These are phyloP conservation scores for Fusarium drepaniforme DNA, from an alignment of 2,329 filamentous ascomycete species.

Conservation along the genomic window DNA sequence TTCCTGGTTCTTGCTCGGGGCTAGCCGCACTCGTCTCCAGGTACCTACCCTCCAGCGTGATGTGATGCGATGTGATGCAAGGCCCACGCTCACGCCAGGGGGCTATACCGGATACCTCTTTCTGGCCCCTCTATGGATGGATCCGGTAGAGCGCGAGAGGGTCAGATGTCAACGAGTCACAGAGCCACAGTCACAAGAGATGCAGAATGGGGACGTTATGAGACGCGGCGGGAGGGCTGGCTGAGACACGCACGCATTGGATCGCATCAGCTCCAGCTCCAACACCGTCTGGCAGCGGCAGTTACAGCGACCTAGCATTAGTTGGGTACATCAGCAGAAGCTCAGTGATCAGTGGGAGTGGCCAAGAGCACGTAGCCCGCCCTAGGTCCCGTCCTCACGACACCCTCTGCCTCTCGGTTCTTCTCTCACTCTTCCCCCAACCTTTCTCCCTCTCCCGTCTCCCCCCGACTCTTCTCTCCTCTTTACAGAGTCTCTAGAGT, in stretches of 20 bases:
- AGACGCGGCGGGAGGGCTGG: conserved; percentile 28
- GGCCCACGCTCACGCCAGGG: conserved; percentile 25
- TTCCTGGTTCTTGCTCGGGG: neutral
- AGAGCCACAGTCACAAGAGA: conserved; percentile 40
- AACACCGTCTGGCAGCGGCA: conserved; percentile 18
- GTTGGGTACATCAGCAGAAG: conserved; percentile 4
- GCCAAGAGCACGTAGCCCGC: conserved; percentile 7
- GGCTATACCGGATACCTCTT: conserved; percentile 16
- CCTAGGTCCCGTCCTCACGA: conserved; percentile 24
- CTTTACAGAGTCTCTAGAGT: conserved; percentile 27
- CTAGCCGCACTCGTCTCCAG: neutral
- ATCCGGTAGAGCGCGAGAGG: conserved; percentile 24
- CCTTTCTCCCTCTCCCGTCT: conserved; percentile 19
- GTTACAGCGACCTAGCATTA: conserved; percentile 12
- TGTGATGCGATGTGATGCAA: conserved; percentile 31
- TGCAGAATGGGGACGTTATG: conserved; percentile 27
- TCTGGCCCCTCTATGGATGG: conserved; percentile 16
- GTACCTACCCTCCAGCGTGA: conserved; percentile 20
- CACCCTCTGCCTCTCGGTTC: conserved; percentile 24
- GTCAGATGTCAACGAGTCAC: conserved; percentile 40
- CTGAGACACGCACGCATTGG: conserved; percentile 27
- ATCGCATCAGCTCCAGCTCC: conserved; percentile 9
- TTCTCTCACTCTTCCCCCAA: conserved; percentile 11
- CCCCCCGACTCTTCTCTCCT: conserved; percentile 15
- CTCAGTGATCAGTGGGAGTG: conserved; percentile 5